Evolutionary conservation across 2,329 filamentous ascomycete genomes (phyloP), one percentile per base, ranked within the genome.

Genomic region (Penicillium glabrum): DNA sequence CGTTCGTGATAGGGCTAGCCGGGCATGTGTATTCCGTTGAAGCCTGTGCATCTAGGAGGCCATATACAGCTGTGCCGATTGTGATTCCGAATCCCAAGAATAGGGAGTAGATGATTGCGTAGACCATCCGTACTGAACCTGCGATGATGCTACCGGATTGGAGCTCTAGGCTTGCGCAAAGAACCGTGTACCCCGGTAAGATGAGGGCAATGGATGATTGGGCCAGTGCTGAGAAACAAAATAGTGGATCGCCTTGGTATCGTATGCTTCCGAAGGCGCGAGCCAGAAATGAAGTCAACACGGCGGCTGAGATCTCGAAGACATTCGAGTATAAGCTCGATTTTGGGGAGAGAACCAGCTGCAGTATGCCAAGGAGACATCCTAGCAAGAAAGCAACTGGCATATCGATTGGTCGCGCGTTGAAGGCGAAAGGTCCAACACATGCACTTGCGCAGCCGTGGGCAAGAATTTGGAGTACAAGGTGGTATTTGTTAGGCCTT

Each of bases 391-490:
- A 95, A 21, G 87, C 86, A 27, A 93, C 82, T 0, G 90, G 90
- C 57, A 95, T 77, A 69, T 96, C 91, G 66, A 93, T 88, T 41
- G 87, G 84, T 3, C 90, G 84, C 3, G 89, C 89, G 54, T 86
- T 79, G 68, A 95, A 96, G 3, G 89, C 90, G 67, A 95, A 95
- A 0, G 90, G 90, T 0, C 89, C 90, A 1, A 95, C 90, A 7
- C 81, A 84, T 0, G 86, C 88, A 13, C 89, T 91, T 1, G 91
- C 90, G 6, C 92, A 75, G 0, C 91, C 91, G 63, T 91, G 93
- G 31, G 91, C 76, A 1, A 86, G 72, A 1, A 96, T 85, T 13
- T 83, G 71, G 13, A 80, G 66, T 74, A 79, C 80, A 2, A 75
- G 72, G 51, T 76, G 74, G 62, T 80, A 88, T 65, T 87, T 86